Evolutionary conservation across 1,139 yeast genomes (phyloP).

Genomic region (Hyphopichia khmerensis): DNA sequence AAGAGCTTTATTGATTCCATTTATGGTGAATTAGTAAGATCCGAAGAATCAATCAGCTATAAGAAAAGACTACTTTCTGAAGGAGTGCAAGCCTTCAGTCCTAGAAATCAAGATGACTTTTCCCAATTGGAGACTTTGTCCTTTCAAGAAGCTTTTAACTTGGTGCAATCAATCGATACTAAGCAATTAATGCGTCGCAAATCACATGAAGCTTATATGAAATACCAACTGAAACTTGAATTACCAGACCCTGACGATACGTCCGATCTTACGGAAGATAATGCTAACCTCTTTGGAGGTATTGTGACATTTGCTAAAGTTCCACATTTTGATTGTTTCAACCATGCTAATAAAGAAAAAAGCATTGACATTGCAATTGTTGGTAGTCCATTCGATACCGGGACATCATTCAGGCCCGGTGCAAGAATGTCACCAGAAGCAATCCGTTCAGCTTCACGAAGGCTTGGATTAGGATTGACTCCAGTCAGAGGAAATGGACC

Average conservation of each 20-base stretch:
- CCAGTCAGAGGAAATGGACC: conserved; percentile 31
- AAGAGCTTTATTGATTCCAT: conserved; percentile 6
- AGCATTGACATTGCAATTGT: conserved; percentile 46
- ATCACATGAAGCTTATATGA: conserved; percentile 16
- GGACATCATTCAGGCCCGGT: conserved; percentile 49
- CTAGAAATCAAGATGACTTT: not conserved
- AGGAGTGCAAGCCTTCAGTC: not conserved
- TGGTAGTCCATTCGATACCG: conserved; percentile 55
- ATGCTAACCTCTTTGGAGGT: conserved; percentile 35
- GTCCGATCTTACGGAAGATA: conserved; percentile 24
- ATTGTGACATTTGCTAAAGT: conserved; percentile 47
- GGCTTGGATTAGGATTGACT: conserved; percentile 34
- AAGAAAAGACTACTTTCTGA: not conserved
- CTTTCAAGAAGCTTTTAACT: not conserved
- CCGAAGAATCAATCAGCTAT: not conserved
- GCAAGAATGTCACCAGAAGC: conserved; percentile 54
- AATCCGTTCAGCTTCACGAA: conserved; percentile 36
- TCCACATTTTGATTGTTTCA: conserved; percentile 39
- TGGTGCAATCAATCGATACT: not conserved
- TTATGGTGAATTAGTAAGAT: conserved; percentile 7
- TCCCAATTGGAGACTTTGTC: not conserved
- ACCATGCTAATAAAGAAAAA: conserved; percentile 13
- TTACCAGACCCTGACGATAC: conserved; percentile 40
- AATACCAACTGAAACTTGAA: conserved; percentile 21
- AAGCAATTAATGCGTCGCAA: not conserved